These are phyloP conservation scores for Wallacemonas collosoma DNA, from an alignment of 208 protist species.

Conservation along the genomic window DNA sequence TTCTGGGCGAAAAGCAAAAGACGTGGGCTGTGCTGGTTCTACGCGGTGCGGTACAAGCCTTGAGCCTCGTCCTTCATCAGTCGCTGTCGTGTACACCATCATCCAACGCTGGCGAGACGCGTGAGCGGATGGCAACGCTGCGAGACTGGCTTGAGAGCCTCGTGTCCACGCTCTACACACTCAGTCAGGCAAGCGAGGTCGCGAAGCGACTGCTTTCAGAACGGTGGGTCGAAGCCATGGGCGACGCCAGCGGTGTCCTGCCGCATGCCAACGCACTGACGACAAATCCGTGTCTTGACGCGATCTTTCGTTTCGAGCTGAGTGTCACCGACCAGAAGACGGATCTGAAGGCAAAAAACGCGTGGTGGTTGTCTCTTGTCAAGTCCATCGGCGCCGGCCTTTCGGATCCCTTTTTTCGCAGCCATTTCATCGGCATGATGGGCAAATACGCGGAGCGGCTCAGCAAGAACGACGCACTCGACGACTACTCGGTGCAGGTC, in stretches of 20 bases:
- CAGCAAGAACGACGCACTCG: slow-evolving; percentile 12
- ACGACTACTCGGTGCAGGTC: slow-evolving; percentile 58
- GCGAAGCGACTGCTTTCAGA: slow-evolving; percentile 24
- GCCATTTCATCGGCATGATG: slow-evolving; percentile 53
- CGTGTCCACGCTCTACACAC: slow-evolving; percentile 16
- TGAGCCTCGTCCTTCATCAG: slow-evolving; percentile 40
- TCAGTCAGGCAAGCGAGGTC: slow-evolving; percentile 25
- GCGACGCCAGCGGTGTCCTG: slow-evolving; percentile 22
- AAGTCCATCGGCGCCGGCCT: slow-evolving; percentile 38
- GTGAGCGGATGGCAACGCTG: slow-evolving; percentile 13
- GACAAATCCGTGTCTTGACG: slow-evolving; percentile 32
- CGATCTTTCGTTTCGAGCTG: slow-evolving; percentile 38
- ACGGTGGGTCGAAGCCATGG: slow-evolving; percentile 30
- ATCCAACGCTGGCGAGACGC: background rate
- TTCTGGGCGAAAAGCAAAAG: slow-evolving; percentile 24
- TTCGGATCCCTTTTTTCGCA: slow-evolving; percentile 50
- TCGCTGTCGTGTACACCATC: slow-evolving; percentile 16
- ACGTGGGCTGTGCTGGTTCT: slow-evolving; percentile 48
- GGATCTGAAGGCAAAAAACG: background rate
- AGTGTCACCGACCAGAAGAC: slow-evolving; percentile 1
- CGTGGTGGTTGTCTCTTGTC: slow-evolving; percentile 23
- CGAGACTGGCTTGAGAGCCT: slow-evolving; percentile 22
- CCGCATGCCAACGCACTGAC: background rate
- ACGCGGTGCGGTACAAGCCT: slow-evolving; percentile 46
- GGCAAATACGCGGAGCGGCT: slow-evolving; percentile 59